Evolutionary conservation across 257 asterid genomes (phyloP), one percentile per base, ranked within the genome.

Genomic region (Rauvolfia tetraphylla): DNA sequence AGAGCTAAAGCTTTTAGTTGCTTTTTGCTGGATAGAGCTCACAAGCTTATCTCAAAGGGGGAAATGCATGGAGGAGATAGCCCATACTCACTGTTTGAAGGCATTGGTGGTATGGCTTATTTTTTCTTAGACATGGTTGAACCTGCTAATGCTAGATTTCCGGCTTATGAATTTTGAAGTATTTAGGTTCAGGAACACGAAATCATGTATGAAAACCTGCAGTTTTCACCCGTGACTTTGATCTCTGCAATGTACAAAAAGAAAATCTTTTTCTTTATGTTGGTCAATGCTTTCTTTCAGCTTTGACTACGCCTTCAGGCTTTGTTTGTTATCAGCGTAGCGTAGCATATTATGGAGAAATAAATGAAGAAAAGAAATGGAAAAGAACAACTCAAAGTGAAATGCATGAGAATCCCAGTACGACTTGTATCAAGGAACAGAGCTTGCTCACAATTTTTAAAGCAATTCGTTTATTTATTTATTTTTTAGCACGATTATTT

Each of bases 1-100:
- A 85, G 92, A 73, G 97, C 97, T 33, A 92, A 90, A 85, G 93
- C 95, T 42, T 92, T 90, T 78, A 87, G 93, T 5, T 84, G 96
- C 81, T 92, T 89, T 85, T 81, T 92, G 80, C 89, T 86, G 29
- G 96, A 90, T 75, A 85, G 94, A 79, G 89, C 85, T 61, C 93
- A 83, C 82, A 65, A 70, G 78, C 95, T 92, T 58, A 78, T 92
- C 78, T 68, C 91, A 0, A 76, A 66, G 0, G 95, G 96, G 20
- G 87, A 85, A 44, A 85, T 92, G 88, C 93, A 88, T 71, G 92
- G 89, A 54, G 95, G 97, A 12, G 97, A 89, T 78, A 53, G 78
- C 27, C 83, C 86, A 22, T 89, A 79, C 81, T 90, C 95, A 2
- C 84, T 92, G 69, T 92, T 92, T 48, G 96, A 92, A 89, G 97